A percentile compares a stretch with the other conserved stretches of the same genome.
phyloP scores from a whole-genome alignment of 2,329 filamentous ascomycete genomes.

The Colletotrichum sp. region DNA sequence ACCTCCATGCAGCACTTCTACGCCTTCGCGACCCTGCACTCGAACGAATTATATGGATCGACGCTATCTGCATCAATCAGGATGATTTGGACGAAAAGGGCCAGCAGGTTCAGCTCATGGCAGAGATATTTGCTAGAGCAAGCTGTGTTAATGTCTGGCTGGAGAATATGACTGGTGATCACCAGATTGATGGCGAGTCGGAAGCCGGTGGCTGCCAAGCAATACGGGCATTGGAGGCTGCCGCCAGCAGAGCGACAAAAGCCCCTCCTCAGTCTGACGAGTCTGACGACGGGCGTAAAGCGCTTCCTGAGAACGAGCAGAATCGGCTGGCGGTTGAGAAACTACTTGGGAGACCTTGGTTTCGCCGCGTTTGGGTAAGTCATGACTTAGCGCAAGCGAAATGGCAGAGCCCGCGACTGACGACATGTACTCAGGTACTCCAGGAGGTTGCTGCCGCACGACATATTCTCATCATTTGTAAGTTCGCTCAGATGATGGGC shows the following conservation, averaged over 20 bases:
- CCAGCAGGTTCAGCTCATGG: neutral
- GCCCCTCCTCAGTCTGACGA: no score
- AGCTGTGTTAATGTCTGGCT: neutral
- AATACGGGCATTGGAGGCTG: neutral
- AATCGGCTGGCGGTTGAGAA: neutral
- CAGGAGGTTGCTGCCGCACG: neutral
- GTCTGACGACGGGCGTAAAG: no score
- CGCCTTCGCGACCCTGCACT: neutral
- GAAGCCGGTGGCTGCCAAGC: rapidly evolving
- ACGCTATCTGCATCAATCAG: neutral
- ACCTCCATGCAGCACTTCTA: neutral
- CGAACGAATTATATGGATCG: neutral
- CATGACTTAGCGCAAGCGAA: rapidly evolving
- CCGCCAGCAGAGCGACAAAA: no score
- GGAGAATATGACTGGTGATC: rapidly evolving
- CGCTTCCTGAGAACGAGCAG: no score
- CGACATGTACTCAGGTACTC: rapidly evolving
- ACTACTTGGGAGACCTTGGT: neutral
- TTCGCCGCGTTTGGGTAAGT: neutral
- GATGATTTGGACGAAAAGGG: neutral
- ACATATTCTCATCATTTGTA: neutral
- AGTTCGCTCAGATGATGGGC: neutral
- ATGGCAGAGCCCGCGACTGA: rapidly evolving
- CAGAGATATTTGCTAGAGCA: neutral
- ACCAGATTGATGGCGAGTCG: neutral